A percentile compares a stretch with the other conserved stretches of the same genome.
phyloP scores from a whole-genome alignment of 352 stramenopile species.

The Pythium aristosporum region DNA sequence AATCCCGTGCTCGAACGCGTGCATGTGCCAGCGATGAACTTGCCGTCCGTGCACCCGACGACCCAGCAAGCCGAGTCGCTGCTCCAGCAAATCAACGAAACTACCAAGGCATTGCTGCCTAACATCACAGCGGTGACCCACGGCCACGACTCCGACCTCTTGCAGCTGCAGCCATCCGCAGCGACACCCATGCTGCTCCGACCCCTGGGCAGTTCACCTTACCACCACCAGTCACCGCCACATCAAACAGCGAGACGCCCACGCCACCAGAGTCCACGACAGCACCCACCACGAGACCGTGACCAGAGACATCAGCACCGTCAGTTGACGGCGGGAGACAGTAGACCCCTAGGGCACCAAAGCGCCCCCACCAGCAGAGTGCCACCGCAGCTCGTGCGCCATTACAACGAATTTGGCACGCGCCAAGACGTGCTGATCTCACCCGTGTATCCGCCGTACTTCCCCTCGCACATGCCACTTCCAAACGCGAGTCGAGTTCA shows the following conservation, averaged over 20 bases:
- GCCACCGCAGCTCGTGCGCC: conserved; percentile 46
- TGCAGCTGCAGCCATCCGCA: conserved; percentile 23
- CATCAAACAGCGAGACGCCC: not conserved
- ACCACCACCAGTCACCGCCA: not conserved
- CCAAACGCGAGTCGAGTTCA: conserved; percentile 3
- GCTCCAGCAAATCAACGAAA: conserved; percentile 62
- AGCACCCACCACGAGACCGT: conserved; percentile 8
- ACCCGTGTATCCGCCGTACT: conserved; percentile 52
- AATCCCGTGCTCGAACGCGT: conserved; percentile 66
- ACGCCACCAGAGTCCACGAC: not conserved
- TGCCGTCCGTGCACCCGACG: conserved; percentile 36
- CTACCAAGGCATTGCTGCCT: conserved; percentile 43
- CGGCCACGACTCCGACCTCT: conserved; percentile 21
- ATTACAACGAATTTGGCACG: conserved; percentile 69
- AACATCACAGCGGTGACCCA: conserved; percentile 36
- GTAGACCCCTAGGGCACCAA: conserved; percentile 22
- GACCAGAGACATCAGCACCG: conserved; percentile 11
- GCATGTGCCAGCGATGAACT: conserved; percentile 42
- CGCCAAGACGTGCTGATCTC: conserved; percentile 61
- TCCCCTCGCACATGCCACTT: conserved; percentile 23
- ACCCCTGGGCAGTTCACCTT: not conserved
- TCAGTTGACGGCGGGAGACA: conserved; percentile 5
- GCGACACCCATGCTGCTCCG: too few species aligned
- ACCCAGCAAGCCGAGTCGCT: conserved; percentile 35
- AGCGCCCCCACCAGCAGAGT: not conserved